Percentiles rank a stretch among this genome's conserved stretches.
Conservation (phyloP, 1,139 yeast genomes). For the Meyerozyma elateridarum region DNA sequence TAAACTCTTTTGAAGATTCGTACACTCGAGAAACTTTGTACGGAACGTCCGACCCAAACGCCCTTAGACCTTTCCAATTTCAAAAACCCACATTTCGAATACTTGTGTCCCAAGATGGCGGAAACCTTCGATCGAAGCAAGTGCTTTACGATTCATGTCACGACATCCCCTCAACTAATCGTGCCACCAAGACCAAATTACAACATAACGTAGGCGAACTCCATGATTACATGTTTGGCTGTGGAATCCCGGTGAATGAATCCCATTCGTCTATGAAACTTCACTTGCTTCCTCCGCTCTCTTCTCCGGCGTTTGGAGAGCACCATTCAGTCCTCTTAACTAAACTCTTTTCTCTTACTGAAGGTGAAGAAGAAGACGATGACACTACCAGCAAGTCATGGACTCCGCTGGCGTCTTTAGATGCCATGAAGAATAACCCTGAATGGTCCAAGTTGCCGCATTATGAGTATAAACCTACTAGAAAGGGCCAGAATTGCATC, state of each 20-base stretch:
- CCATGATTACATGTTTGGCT: constrained; percentile 53
- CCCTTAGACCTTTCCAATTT: constrained; percentile 27
- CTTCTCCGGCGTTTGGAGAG: constrained; percentile 24
- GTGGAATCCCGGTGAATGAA: constrained; percentile 50
- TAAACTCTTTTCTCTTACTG: constrained; percentile 39
- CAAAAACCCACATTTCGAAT: constrained; percentile 37
- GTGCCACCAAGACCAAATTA: constrained; percentile 14
- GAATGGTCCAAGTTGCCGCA: constrained; percentile 10
- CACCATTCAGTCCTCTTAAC: constrained; percentile 41
- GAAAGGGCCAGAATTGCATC: constrained; percentile 13
- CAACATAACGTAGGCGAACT: constrained; percentile 43
- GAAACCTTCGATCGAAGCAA: constrained; percentile 44
- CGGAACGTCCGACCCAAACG: constrained; percentile 32
- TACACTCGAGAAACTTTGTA: constrained; percentile 40
- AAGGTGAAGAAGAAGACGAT: constrained; percentile 30
- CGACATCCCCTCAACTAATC: constrained; percentile 11
- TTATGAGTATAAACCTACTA: constrained; percentile 2
- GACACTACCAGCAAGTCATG: constrained; percentile 21
- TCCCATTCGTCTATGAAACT: constrained; percentile 41
- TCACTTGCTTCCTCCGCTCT: constrained; percentile 42
- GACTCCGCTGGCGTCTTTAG: constrained; percentile 1
- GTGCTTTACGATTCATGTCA: constrained; percentile 43
- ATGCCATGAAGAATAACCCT: constrained; percentile 5
- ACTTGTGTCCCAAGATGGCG: constrained; percentile 50
- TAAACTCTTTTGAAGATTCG: constrained; percentile 35